Percentiles rank a stretch among this genome's conserved stretches.
phyloP scores from a whole-genome alignment of 192 early-diverging fungal species.

The Podila minutissima region DNA sequence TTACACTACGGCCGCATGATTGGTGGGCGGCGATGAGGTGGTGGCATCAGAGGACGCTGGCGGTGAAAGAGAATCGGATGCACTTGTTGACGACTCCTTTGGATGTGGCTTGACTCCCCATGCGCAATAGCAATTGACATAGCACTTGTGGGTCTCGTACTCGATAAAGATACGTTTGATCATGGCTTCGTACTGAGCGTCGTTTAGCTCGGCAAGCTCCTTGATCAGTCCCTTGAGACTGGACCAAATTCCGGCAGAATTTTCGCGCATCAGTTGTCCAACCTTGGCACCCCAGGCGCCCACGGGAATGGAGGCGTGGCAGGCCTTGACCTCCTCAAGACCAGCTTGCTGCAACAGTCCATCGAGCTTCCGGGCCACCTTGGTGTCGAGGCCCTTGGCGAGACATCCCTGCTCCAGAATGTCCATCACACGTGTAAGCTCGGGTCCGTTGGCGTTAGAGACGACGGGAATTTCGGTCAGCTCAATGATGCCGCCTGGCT shows the following conservation, averaged over 20 bases:
- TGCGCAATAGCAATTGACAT: constrained; percentile 47
- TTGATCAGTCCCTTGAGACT: constrained; percentile 43
- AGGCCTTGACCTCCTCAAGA: constrained; percentile 20
- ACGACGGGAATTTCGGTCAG: constrained; percentile 52
- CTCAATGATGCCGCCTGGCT: constrained; percentile 64
- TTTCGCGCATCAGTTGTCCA: constrained; percentile 46
- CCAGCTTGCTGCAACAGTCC: constrained; percentile 23
- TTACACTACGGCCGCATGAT: constrained; percentile 17
- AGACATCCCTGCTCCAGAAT: constrained; percentile 30
- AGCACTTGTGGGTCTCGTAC: constrained; percentile 39
- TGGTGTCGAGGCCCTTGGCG: constrained; percentile 32
- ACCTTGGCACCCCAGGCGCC: constrained; percentile 49
- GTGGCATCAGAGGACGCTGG: neutral
- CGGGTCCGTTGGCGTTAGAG: constrained; percentile 41
- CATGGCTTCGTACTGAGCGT: constrained; percentile 42
- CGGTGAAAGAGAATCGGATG: neutral
- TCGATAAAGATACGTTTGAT: constrained; percentile 39
- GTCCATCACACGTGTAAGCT: constrained; percentile 29
- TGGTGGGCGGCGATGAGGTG: neutral
- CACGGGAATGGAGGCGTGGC: constrained; percentile 32
- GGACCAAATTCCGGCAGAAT: constrained; percentile 39
- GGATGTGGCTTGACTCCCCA: constrained; percentile 48
- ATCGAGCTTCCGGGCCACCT: constrained; percentile 36
- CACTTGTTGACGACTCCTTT: neutral
- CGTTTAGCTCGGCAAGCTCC: constrained; percentile 29